Evolutionary conservation across 371 early-diverging fungal genomes (phyloP), one percentile per base, ranked within the genome.

Genomic region (Mucor circinelloides): DNA sequence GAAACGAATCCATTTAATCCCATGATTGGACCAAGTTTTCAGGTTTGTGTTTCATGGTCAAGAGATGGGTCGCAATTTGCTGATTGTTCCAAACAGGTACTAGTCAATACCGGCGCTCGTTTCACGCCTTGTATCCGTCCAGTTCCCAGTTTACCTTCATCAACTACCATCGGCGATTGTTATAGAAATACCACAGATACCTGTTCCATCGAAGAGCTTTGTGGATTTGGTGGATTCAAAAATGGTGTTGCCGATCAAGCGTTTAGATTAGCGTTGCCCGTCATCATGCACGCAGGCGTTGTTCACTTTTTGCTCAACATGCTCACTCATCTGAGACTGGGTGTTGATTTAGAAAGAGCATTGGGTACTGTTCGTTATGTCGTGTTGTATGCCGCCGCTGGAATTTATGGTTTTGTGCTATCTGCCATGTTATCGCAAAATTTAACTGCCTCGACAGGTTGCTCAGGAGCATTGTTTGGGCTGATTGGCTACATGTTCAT

Each of bases 211-310:
- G 79, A 83, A 21, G 72, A 83, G 10, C 58, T 87, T 13, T 89
- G 90, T 76, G 89, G 87, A 9, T 82, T 88, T 58, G 74, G 85
- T 54, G 75, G 87, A 71, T 50, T 64, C 27, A 58, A 69, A 46
- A 17, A 60, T 10, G 74, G 66, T 21, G 59, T 80, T 63, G 86
- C 90, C 2, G 71, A 93, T 71, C 95, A 95, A 67, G 89, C 90
- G 83, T 95, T 82, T 73, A 84, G 95, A n/a, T 91, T 95, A 61
- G 76, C 95, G 42, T 67, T 85, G 6, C 91, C 97, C n/a, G 90
- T 95, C 34, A 92, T 94, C 67, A 77, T 97, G 71, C 97, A 97
- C 77, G 95, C 89, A 28, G 95, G 95, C 32, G 68, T 94, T 6
- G 61, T 95, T 5, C 97, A 97, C 75, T 78, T 91, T 48, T 25